Base-by-base conservation (phyloP, 306 rosid genomes). In the Macrotyloma uniflorum region DNA sequence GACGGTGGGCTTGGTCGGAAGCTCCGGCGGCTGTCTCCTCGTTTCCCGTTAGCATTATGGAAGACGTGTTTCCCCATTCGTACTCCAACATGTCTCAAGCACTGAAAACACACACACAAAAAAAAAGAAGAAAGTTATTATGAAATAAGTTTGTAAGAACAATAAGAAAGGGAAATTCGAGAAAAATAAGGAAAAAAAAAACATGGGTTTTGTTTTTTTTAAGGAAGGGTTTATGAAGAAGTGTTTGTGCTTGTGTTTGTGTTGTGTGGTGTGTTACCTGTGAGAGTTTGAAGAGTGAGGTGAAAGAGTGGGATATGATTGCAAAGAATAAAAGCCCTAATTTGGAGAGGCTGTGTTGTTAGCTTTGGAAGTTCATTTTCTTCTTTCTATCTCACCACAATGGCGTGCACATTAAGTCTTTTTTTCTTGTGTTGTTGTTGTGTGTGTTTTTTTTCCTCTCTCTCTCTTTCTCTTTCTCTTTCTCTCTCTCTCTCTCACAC, bases 1-100 rank as follows among this genome's bases (percentile, higher is more conserved):
- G 86, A 6, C 90, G 97, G 71, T 78, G 85, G 67, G 63, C n/a
- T 46, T 87, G 91, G 88, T 88, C 95, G 72, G 95, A 65, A 13
- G 62, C 85, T 1, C 64, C 77, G 3, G 80, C 59, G 0, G 68
- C 72, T 45, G 71, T 38, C 14, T 87, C 94, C 18, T 87, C 93
- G 22, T 83, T 91, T 5, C 82, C 84, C 2, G 95, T 59, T 22
- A 92, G 89, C 86, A 94, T 90, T 42, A 94, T 88, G 15, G 83
- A 65, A 3, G 93, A 79, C 1, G 97, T 89, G 85, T 87, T 90
- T 9, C 93, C 97, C 98, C 98, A 94, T 83, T 89, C 97, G 77
- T 94, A 94, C 72, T 92, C 97, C 88, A 92, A 81, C 98, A 94
- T 94, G 30, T 83, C 54, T 75, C 20, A 26, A 4, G 6, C 8